Conservation (phyloP, 1,284 basidiomycete genomes). For the Coniophora puteana region DNA sequence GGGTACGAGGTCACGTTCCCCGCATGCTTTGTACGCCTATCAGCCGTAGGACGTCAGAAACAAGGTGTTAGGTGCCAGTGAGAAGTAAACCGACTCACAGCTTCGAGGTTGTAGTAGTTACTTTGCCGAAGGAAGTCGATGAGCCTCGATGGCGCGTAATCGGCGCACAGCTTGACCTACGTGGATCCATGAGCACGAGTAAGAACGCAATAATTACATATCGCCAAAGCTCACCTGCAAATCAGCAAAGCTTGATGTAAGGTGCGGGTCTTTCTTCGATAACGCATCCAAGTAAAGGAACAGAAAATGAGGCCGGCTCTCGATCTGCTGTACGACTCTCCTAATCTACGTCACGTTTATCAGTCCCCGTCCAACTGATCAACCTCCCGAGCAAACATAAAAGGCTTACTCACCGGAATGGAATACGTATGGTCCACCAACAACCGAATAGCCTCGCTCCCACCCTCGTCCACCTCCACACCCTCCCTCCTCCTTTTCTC, state of each 20-base stretch:
- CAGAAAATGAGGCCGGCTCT: conserved; percentile 75
- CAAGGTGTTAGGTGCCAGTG: not conserved
- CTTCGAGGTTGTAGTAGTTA: conserved; percentile 89
- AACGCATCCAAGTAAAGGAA: conserved; percentile 94
- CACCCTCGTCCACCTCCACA: conserved; percentile 32
- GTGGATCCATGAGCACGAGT: not conserved
- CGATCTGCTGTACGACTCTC: conserved; percentile 86
- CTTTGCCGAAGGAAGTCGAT: conserved; percentile 92
- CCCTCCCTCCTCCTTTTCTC: conserved; percentile 49
- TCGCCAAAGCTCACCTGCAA: conserved; percentile 52
- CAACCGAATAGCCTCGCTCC: conserved; percentile 77
- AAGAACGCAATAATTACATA: not conserved
- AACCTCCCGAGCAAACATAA: not conserved
- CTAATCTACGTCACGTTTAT: conserved; percentile 54
- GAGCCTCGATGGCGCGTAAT: conserved; percentile 75
- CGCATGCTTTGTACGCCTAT: conserved; percentile 89
- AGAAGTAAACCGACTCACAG: conserved; percentile 43
- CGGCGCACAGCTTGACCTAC: conserved; percentile 88
- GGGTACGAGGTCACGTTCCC: conserved; percentile 81
- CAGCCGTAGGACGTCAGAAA: not conserved
- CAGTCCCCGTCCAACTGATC: not conserved
- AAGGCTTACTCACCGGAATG: conserved; percentile 79
- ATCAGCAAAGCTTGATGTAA: conserved; percentile 82
- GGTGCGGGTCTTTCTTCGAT: conserved; percentile 82
- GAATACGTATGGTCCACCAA: conserved; percentile 95